Base-by-base conservation (phyloP, 2,329 filamentous ascomycete species). In the Cytospora schulzeri region DNA sequence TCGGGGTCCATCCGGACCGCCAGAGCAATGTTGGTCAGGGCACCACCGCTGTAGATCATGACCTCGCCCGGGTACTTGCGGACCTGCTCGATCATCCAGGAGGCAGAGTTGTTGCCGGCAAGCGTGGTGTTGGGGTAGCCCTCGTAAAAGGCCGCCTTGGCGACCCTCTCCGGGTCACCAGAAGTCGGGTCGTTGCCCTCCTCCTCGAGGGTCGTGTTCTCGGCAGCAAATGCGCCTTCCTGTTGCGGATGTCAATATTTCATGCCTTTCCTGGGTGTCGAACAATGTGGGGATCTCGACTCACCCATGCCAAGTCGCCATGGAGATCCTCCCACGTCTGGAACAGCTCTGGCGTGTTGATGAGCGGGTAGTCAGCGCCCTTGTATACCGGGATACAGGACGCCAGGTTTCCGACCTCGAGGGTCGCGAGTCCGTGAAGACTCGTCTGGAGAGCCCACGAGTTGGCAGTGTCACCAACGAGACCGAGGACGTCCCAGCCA, bases 31-130 rank as follows among this genome's bases (percentile, higher is more conserved):
- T 83, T 83, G 19, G 81, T 83, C 68, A 83, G 65, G 3, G 80
- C 74, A 9, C 81, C 80, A 9, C 75, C 77, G 73, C 73, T 73
- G 69, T 76, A 82, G 66, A 84, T 82, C 29, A 74, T 76, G n/a
- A 83, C 77, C 69, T 83, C 75, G 29, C 80, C 80, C 0, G 81
- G 81, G 69, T 83, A 80, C 68, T 78, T 80, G 65, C 76, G 76
- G 1, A 83, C 81, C 71, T 76, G 75, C 62, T 80, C 74, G 38
- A 83, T 74, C 78, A 83, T 79, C 70, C 80, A 83, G 26, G 75
- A 74, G 0, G 78, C 80, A 5, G 79, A 79, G 55, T 72, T 73
- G 29, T 74, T 74, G 55, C 77, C 74, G 3, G 76, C 74, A 24
- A 76, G 71, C 3, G 76, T 78, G n/a, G 71, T 77, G 68, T 79